phyloP scores from a whole-genome alignment of 306 rosid genomes.

The Vigna angularis region DNA sequence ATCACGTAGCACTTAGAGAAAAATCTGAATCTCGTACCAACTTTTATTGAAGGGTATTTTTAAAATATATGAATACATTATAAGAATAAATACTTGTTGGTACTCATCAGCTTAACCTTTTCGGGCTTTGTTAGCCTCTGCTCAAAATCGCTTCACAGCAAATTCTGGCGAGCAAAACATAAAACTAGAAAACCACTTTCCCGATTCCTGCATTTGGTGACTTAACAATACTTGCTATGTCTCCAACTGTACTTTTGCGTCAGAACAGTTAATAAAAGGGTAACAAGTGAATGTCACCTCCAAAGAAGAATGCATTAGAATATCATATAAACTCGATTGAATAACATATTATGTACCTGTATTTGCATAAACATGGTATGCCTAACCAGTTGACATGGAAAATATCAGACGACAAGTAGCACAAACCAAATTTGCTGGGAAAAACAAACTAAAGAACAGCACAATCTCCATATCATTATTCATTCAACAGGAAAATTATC shows the following conservation, averaged over 20 bases:
- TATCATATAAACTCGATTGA: not conserved
- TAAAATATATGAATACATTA: not conserved
- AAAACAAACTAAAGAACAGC: constrained; percentile 4
- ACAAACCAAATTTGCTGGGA: constrained; percentile 5
- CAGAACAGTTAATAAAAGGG: not conserved
- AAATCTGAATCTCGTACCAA: not conserved
- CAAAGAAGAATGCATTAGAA: not conserved
- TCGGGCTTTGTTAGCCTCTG: not conserved
- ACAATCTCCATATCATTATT: constrained; percentile 21
- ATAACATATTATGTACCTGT: not conserved
- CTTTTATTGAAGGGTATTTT: not conserved
- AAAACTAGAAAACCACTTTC: not conserved
- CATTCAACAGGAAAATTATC: constrained; percentile 18
- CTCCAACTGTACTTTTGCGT: not conserved
- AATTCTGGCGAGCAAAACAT: not conserved
- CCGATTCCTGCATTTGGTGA: not conserved
- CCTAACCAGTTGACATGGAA: not conserved
- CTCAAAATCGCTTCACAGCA: not conserved
- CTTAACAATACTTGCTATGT: not conserved
- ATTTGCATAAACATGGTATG: not conserved
- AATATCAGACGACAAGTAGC: not conserved
- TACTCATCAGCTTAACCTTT: not conserved
- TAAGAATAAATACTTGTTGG: not conserved
- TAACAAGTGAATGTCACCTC: not conserved
- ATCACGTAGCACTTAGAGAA: not conserved